phyloP scores from a whole-genome alignment of 2,329 filamentous ascomycete species.

The Clarireedia paspali region DNA sequence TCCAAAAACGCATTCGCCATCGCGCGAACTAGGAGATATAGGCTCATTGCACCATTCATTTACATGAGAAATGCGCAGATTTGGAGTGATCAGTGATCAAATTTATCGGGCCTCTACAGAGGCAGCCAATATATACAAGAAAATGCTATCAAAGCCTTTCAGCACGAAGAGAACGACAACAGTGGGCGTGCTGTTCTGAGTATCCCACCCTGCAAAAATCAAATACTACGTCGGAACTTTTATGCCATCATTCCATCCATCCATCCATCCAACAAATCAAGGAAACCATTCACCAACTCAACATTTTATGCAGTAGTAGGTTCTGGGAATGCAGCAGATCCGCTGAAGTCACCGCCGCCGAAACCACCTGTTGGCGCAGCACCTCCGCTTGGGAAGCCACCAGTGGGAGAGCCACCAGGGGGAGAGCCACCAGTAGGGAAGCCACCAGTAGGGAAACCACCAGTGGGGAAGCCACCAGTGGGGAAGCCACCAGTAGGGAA shows the following conservation, averaged over 20 bases:
- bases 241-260: not conserved
- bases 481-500: too few species aligned
- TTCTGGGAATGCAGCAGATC: not conserved
- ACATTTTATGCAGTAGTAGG: not conserved
- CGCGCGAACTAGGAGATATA: not conserved
- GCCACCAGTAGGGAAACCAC: too few species aligned
- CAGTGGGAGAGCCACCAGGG: too few species aligned
- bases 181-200: not conserved
- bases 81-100: not conserved
- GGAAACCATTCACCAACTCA: not conserved
- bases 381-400: not conserved
- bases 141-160: not conserved
- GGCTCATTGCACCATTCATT: not conserved
- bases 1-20: too few species aligned
- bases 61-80: not conserved
- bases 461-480: too few species aligned
- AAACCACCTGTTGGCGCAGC: not conserved
- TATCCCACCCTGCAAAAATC: not conserved
- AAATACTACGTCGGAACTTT: too few species aligned
- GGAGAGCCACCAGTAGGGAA: too few species aligned
- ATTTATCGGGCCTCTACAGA: not conserved
- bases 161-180: slow-evolving; percentile 2
- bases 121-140: not conserved
- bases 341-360: too few species aligned
- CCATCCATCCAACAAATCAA: not conserved